These are phyloP conservation scores for Eucalyptus rudis DNA, from an alignment of 345 rosid genomes.

Conservation along the genomic window DNA sequence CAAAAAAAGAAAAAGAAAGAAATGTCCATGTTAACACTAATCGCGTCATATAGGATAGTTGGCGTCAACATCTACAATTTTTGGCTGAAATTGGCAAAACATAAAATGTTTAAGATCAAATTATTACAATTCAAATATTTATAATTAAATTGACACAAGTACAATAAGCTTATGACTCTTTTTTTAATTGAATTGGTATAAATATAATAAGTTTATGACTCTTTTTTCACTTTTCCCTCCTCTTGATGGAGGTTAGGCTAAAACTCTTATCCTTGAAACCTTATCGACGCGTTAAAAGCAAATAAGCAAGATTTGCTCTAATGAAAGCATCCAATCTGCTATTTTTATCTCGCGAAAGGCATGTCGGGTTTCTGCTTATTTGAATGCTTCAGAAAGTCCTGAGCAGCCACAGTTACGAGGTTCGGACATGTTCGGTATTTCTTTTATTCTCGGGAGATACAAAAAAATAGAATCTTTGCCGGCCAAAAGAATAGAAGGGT, in stretches of 20 bases:
- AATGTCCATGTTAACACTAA: no score
- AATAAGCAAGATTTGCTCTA: neutral
- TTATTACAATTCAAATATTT: no score
- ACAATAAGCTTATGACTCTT: no score
- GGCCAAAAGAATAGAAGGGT: neutral
- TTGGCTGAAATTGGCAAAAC: neutral
- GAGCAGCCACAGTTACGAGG: neutral
- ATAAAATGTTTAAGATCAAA: no score
- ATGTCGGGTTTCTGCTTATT: neutral
- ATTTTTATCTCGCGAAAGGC: neutral
- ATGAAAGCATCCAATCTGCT: neutral
- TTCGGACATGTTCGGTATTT: neutral
- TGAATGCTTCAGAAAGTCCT: neutral
- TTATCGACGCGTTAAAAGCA: neutral
- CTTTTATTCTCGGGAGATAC: neutral
- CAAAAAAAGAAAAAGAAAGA: no score
- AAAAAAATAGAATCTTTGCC: neutral
- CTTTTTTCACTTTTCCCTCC: neutral
- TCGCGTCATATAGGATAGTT: rapidly evolving
- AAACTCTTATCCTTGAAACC: neutral
- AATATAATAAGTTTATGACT: no score
- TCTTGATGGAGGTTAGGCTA: neutral
- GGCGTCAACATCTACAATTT: rapidly evolving
- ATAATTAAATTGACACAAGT: no score
- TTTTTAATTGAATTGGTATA: no score